A percentile compares a stretch with the other conserved stretches of the same genome.
Evolutionary conservation across 331 rosid species (phyloP).

Genomic region (Rhamnella rubrinervis): DNA sequence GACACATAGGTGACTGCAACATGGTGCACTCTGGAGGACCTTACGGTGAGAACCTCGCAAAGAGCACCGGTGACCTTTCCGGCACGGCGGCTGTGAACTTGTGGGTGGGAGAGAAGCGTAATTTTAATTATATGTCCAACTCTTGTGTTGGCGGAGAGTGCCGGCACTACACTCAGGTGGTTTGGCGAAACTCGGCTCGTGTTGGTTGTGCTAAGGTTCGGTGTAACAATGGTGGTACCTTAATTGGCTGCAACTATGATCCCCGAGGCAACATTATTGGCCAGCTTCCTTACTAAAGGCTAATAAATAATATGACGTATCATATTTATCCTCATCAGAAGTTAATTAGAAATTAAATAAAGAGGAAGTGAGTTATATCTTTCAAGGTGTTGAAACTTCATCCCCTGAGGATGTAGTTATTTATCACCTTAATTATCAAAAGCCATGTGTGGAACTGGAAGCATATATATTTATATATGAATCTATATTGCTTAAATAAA

Average conservation of each 20-base stretch:
- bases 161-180: constrained; percentile 34
- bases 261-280: constrained; percentile 37
- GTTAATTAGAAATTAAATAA: background rate
- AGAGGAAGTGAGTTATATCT: background rate
- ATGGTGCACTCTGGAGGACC: constrained; percentile 39
- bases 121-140: constrained; percentile 36
- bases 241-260: constrained; percentile 45
- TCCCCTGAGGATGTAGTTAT: too few relatives aligned
- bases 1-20: constrained; percentile 12
- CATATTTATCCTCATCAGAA: background rate
- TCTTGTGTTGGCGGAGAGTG: constrained; percentile 24
- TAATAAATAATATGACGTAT: too few relatives aligned
- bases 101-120: constrained; percentile 30
- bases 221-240: constrained; percentile 31
- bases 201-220: constrained; percentile 42
- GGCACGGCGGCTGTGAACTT: constrained; percentile 11
- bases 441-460: too few relatives aligned
- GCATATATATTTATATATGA: too few relatives aligned
- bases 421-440: too few relatives aligned
- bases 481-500: too few relatives aligned
- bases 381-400: too few relatives aligned
- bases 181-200: constrained; percentile 29
- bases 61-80: background rate
- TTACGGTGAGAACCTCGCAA: constrained; percentile 46
- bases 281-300: constrained; percentile 29